phyloP scores from a whole-genome alignment of 169 alveolate genomes.

The Plasmodium berghei region DNA sequence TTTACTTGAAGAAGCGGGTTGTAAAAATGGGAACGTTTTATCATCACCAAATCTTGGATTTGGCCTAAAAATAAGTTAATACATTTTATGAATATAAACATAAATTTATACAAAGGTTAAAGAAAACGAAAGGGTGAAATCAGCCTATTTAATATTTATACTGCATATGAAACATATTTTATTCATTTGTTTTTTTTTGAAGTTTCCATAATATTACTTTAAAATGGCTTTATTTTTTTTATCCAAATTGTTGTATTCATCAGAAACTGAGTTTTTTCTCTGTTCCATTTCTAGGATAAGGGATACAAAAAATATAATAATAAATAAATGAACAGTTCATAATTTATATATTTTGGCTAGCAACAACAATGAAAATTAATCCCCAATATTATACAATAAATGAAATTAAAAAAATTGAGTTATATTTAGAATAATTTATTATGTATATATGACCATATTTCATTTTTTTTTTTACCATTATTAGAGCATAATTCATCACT shows the following conservation, averaged over 20 bases:
- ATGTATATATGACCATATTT: too few species aligned
- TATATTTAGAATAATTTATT: too few species aligned
- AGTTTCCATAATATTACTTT: constrained; percentile 15
- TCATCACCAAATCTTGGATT: constrained; percentile 72
- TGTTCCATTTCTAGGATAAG: constrained; percentile 14
- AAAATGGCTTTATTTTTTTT: constrained; percentile 60
- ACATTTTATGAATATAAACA: neutral
- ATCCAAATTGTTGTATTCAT: constrained; percentile 33
- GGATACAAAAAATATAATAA: constrained; percentile 1
- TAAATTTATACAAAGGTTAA: neutral
- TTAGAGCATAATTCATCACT: too few species aligned
- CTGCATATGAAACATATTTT: constrained; percentile 1
- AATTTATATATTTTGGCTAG: too few species aligned
- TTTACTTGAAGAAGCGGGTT: constrained; percentile 43
- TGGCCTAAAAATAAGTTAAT: constrained; percentile 24
- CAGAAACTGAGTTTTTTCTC: constrained; percentile 1
- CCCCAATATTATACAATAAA: too few species aligned
- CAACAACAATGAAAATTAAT: too few species aligned
- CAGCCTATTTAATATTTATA: neutral
- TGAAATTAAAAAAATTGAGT: too few species aligned
- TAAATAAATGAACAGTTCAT: neutral
- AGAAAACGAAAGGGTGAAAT: neutral
- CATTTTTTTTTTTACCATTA: too few species aligned
- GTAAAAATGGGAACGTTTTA: constrained; percentile 26
- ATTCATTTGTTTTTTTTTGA: constrained; percentile 7